Percentiles rank a stretch among this genome's conserved stretches.
Conservation (phyloP, 148 eudicot genomes). For the Polygonum aviculare region DNA sequence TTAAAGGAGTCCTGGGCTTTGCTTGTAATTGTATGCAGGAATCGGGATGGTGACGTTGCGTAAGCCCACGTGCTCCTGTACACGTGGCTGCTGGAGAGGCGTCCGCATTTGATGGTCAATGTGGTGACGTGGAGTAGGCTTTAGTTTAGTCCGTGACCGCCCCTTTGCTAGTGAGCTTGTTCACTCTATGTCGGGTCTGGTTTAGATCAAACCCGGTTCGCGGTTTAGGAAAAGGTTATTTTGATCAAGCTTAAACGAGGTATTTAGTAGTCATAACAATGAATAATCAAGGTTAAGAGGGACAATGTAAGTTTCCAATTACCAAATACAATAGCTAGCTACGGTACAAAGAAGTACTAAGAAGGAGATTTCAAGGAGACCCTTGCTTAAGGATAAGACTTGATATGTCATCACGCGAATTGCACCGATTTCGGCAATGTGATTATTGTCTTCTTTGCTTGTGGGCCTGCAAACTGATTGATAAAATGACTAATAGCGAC, state of each 20-base stretch:
- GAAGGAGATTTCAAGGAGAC: neutral
- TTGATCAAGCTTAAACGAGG: no score
- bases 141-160: no score
- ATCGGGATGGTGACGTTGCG: neutral
- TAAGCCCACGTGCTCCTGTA: neutral
- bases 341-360: neutral
- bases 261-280: neutral
- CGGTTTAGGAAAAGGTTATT: no score
- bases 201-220: no score
- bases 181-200: neutral
- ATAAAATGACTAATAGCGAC: neutral
- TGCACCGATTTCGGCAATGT: neutral
- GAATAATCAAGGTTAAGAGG: neutral
- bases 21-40: neutral
- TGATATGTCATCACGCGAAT: neutral
- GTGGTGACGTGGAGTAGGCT: neutral
- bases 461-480: neutral
- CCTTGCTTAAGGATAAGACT: slow-evolving; percentile 3
- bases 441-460: neutral
- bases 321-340: neutral
- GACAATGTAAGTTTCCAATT: neutral
- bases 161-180: neutral
- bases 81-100: neutral
- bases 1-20: no score
- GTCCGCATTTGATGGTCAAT: neutral